Conservation (phyloP, 768 basidiomycete genomes). For the Hemileccinum impolitum region DNA sequence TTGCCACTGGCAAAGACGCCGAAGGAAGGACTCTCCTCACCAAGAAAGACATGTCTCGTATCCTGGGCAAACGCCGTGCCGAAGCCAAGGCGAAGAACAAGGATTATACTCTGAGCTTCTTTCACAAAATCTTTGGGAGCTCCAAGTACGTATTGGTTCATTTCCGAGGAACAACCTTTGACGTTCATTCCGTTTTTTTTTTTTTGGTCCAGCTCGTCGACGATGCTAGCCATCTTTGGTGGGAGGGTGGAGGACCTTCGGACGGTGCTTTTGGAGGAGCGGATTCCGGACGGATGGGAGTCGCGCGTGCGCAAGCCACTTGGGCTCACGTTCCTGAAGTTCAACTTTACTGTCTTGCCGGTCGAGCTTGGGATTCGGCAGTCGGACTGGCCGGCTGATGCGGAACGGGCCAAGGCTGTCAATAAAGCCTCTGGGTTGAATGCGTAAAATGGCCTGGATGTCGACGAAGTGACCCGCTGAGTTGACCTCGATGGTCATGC, state of each 20-base stretch:
- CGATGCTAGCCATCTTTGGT: slow-evolving; percentile 66
- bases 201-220: slow-evolving; percentile 49
- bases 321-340: slow-evolving; percentile 58
- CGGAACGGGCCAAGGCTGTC: not conserved
- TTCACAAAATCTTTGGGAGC: slow-evolving; percentile 66
- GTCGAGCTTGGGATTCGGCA: slow-evolving; percentile 21
- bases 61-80: slow-evolving; percentile 57
- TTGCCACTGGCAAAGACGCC: slow-evolving; percentile 55
- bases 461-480: too few species aligned
- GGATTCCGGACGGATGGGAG: slow-evolving; percentile 72
- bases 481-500: too few species aligned
- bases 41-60: slow-evolving; percentile 54
- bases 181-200: too few species aligned
- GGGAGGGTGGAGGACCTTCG: slow-evolving; percentile 57
- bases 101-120: slow-evolving; percentile 47
- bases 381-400: slow-evolving; percentile 19
- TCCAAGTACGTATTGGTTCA: slow-evolving; percentile 50
- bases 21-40: slow-evolving; percentile 49
- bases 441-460: too few species aligned
- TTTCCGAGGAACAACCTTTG: not conserved
- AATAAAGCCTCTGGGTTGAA: too few species aligned
- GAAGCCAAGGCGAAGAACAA: slow-evolving; percentile 54
- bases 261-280: slow-evolving; percentile 59
- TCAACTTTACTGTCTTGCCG: slow-evolving; percentile 43
- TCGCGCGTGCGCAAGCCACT: slow-evolving; percentile 47